Conservation (phyloP, 495 filamentous ascomycete genomes). For the Talaromyces stipitatus region DNA sequence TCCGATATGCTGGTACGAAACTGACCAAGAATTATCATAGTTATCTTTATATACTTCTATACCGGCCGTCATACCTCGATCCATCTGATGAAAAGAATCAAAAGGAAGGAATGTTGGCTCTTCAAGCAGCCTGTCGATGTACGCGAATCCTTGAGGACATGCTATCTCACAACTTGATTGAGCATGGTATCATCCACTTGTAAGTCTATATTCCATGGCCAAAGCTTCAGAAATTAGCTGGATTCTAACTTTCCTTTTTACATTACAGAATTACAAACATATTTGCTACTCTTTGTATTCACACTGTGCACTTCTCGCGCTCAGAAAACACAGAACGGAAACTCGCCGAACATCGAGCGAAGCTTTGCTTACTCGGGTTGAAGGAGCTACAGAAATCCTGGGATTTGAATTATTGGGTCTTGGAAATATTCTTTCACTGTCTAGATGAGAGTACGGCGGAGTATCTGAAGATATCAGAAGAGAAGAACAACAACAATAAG, state of each 20-base stretch:
- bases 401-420: constrained; percentile 41
- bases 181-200: constrained; percentile 38
- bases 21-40: constrained; percentile 10
- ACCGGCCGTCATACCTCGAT: constrained; percentile 28
- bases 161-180: constrained; percentile 36
- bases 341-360: constrained; percentile 39
- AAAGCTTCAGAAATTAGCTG: background rate
- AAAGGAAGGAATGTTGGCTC: constrained; percentile 25
- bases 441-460: constrained; percentile 36
- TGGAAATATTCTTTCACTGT: constrained; percentile 38
- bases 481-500: background rate
- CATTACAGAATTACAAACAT: constrained; percentile 34
- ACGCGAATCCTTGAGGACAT: constrained; percentile 40
- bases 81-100: constrained; percentile 15
- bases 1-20: background rate
- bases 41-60: constrained; percentile 33
- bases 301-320: constrained; percentile 36
- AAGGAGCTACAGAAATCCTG: constrained; percentile 41
- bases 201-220: constrained; percentile 12
- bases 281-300: constrained; percentile 40
- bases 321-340: constrained; percentile 28
- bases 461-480: constrained; percentile 22
- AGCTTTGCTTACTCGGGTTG: constrained; percentile 36
- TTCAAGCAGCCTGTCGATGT: constrained; percentile 36
- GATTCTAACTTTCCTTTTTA: background rate